Base-by-base conservation (phyloP, 169 alveolate species). In the Cryptosporidium meleagridis region DNA sequence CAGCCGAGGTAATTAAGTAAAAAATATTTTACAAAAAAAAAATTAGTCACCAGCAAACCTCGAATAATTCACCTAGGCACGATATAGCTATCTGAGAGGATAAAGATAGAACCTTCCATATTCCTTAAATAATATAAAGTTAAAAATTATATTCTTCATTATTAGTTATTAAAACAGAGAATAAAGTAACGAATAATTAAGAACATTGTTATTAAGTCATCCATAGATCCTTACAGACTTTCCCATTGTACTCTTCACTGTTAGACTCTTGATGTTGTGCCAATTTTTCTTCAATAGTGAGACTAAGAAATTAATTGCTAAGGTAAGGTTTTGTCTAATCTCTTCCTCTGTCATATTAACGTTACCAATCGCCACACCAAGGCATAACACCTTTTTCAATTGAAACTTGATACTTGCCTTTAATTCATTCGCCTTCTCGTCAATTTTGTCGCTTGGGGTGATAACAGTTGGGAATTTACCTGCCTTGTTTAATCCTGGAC, bases 341-440 rank as follows among this genome's bases (percentile, higher is more conserved):
- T 98, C 98, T 35, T 98, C 99, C 91, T 97, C 99, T 80, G 98
- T 94, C 98, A 98, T 94, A 37, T 95, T 96, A 67, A 97, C 99
- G 93, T 98, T 97, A 53, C 99, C 99, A 75, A 99, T 98, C 61
- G 99, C 99, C 59, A 97, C 99, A 84, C 99, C 99, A 97, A 99
- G 94, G 94, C 99, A 98, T 31, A 98, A 95, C 70, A 98, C 99
- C 93, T 98, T 97, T 96, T 97, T 97, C 26, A 93, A 85, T 89
- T 94, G 96, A 92, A 97, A 97, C 95, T 97, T 97, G 62, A 97
- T 96, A 53, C 96, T 94, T 53, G 97, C 94, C 91, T 96, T 96
- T 85, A 97, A 95, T 94, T 99, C 99, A 85, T 95, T 96, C 51
- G 98, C 97, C 96, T 99, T 98, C 69, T 95, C 98, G 93, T 94